Evolutionary conservation across 2,329 filamentous ascomycete genomes (phyloP).

Genomic region (Aspergillus ruber): DNA sequence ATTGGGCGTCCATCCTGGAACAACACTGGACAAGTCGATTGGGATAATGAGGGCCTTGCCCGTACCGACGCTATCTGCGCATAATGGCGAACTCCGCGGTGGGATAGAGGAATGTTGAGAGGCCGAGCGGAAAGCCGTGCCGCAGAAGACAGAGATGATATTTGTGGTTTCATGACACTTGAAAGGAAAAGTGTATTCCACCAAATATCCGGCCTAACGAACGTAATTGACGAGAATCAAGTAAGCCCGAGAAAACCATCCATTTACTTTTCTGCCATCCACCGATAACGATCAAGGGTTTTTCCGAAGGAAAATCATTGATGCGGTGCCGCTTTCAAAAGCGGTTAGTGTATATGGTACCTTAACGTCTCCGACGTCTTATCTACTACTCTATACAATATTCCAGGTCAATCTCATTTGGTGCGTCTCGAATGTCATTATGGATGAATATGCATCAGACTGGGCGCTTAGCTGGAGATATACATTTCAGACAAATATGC

Average conservation of each 20-base stretch:
- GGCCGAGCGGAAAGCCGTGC: conserved; percentile 13
- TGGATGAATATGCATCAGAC: too few relatives aligned
- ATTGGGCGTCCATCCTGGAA: conserved; percentile 1
- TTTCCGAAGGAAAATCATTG: conserved; percentile 17
- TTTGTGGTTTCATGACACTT: conserved; percentile 22
- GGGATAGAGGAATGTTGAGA: conserved; percentile 1
- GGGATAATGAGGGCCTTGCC: conserved; percentile 9
- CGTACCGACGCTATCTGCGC: conserved; percentile 13
- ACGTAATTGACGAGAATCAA: not conserved
- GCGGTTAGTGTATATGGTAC: not conserved
- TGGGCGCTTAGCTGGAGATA: too few relatives aligned
- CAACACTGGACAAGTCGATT: conserved; percentile 10
- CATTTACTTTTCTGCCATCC: not conserved
- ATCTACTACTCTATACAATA: too few relatives aligned
- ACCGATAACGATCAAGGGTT: not conserved
- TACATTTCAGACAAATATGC: too few relatives aligned
- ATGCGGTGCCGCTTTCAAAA: conserved; percentile 10
- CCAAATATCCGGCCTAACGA: too few relatives aligned
- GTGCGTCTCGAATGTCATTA: too few relatives aligned
- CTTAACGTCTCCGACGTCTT: not conserved
- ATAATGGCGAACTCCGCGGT: conserved; percentile 20
- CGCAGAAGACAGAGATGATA: conserved; percentile 15
- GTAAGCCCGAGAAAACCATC: conserved; percentile 1
- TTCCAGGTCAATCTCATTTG: too few relatives aligned
- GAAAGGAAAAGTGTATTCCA: not conserved